These are phyloP conservation scores for Eucalyptus sp. DNA, from an alignment of 345 rosid species.

Conservation along the genomic window DNA sequence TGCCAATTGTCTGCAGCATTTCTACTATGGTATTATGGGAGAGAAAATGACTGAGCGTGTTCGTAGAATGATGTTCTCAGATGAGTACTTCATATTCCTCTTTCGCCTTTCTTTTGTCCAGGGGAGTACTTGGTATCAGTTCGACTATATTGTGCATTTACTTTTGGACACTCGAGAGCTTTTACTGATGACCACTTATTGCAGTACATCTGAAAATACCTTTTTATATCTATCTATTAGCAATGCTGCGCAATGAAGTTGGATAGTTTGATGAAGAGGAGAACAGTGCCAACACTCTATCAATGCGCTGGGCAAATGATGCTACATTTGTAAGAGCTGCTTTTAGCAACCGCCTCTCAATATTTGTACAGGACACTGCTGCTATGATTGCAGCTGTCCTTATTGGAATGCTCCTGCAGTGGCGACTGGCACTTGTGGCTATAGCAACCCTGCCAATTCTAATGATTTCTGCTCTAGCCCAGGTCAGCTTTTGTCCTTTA, in stretches of 20 bases:
- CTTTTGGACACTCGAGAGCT: background rate
- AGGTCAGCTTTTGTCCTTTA: background rate
- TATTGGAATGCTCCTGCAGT: conserved; percentile 73
- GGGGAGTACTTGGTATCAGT: background rate
- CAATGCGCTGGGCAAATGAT: conserved; percentile 99
- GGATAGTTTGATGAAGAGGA: conserved; percentile 99
- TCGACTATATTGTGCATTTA: background rate
- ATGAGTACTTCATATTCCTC: conserved; percentile 9
- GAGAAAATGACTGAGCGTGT: conserved; percentile 97
- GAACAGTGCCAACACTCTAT: conserved; percentile 85
- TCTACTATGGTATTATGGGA: conserved; percentile 98
- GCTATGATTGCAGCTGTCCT: conserved; percentile 82
- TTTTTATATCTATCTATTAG: conserved; percentile 12
- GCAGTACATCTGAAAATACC: background rate
- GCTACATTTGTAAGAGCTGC: conserved; percentile 98
- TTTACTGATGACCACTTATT: background rate
- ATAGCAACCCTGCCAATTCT: conserved; percentile 86
- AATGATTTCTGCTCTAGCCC: conserved; percentile 46
- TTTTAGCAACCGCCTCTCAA: conserved; percentile 95
- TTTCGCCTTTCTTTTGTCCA: background rate
- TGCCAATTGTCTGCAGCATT: conserved; percentile 94
- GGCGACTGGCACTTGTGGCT: conserved; percentile 95
- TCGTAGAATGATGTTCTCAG: conserved; percentile 98
- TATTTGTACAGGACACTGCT: conserved; percentile 88
- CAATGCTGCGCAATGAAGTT: conserved; percentile 94